Base-by-base conservation (phyloP, 192 early-diverging fungal species). In the Lobosporangium transversale region DNA sequence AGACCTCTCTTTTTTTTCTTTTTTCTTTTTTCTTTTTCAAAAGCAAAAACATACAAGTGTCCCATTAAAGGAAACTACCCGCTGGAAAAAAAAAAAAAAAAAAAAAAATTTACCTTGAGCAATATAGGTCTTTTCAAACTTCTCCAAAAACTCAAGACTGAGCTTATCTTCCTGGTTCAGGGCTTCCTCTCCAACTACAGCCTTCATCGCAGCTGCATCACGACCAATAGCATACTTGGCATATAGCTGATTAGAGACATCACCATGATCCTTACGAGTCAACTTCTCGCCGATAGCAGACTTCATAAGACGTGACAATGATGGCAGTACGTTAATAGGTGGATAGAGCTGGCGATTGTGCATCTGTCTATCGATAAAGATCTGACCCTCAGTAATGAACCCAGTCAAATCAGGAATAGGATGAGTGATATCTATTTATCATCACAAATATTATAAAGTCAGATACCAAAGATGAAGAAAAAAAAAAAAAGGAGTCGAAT, bases 331-430 rank as follows among this genome's bases (percentile, higher is more conserved):
- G 82, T 99, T 99, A 87, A 98, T 99, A 10, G 97, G 97, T 70
- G 97, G 97, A 86, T 99, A 99, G 69, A 99, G 97, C 85, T 97
- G 97, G 64, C 97, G 93, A 84, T 99, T 99, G 83, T 97, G 84
- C 63, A 99, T 88, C 85, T 98, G 96, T 62, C 97, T 93, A 84
- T 99, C 97, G 48, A 99, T 88, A 83, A 95, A 99, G 70, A 99
- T 99, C 85, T 99, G 97, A 23, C 97, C 97, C 86, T 99, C 97
- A 21, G 97, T 99, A 87, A 99, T 99, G 76, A 97, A 99, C 35
- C 97, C 97, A 35, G 97, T 99, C 85, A 99, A 91, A 88, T 99
- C 97, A 5, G 97, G 97, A 80, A 99, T 98, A 45, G 97, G 97
- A 78, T 99, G 97, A 35, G 97, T 99, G 65, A 99, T 99, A 87